These are phyloP conservation scores for Elsinoe arachidis DNA, from an alignment of 2,329 filamentous ascomycete species.

Conservation along the genomic window DNA sequence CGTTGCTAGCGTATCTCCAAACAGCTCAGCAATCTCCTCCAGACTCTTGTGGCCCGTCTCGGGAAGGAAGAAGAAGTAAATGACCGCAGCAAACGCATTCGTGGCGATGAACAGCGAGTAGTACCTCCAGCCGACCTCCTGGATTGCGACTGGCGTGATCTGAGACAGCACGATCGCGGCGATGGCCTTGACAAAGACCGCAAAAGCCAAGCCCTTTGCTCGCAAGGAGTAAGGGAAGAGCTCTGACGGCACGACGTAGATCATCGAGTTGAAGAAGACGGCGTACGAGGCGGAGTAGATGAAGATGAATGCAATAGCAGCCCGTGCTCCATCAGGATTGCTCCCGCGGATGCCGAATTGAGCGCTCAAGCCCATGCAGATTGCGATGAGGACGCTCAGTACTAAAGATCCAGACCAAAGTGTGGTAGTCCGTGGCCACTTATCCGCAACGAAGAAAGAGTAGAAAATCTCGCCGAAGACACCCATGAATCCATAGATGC, in stretches of 20 bases:
- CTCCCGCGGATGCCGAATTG: conserved; percentile 21
- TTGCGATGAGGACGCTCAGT: conserved; percentile 22
- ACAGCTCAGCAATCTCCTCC: conserved; percentile 28
- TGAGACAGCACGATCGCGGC: conserved; percentile 22
- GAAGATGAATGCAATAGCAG: conserved; percentile 32
- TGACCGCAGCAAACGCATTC: conserved; percentile 24
- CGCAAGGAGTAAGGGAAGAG: conserved; percentile 29
- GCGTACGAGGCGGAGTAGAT: conserved; percentile 31
- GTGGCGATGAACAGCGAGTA: conserved; percentile 32
- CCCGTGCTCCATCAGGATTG: conserved; percentile 22
- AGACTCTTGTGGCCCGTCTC: conserved; percentile 29
- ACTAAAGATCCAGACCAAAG: conserved; percentile 26
- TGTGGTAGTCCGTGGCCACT: conserved; percentile 28
- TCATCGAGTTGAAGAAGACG: conserved; percentile 32
- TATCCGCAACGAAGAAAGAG: conserved; percentile 27
- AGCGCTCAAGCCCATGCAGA: conserved; percentile 21
- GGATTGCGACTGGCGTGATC: conserved; percentile 29
- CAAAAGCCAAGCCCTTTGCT: conserved; percentile 26
- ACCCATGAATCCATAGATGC: conserved; percentile 32
- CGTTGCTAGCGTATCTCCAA: conserved; percentile 23
- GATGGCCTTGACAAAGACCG: conserved; percentile 20
- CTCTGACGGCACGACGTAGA: conserved; percentile 30
- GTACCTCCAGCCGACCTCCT: conserved; percentile 32
- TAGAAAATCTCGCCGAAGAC: conserved; percentile 30
- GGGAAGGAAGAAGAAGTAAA: conserved; percentile 30